Evolutionary conservation across 495 filamentous ascomycete genomes (phyloP).

Genomic region (Pyrenula massariospora): DNA sequence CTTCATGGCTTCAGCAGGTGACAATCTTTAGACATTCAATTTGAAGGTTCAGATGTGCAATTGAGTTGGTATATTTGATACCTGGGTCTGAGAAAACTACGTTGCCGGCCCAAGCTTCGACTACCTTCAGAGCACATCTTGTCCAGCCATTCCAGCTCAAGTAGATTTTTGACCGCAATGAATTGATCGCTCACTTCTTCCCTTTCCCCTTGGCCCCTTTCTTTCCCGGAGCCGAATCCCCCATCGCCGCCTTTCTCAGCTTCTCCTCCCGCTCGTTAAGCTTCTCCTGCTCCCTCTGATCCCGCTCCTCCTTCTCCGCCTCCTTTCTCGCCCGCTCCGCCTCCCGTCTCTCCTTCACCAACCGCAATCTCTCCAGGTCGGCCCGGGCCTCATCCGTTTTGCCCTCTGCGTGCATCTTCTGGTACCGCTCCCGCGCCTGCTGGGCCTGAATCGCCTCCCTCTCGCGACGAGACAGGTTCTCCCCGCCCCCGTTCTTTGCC

Average conservation of each 20-base stretch:
- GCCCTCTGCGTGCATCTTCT: constrained; percentile 88
- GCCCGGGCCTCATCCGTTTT: constrained; percentile 94
- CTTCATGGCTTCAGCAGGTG: no score
- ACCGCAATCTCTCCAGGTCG: constrained; percentile 71
- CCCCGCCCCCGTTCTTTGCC: constrained; percentile 27
- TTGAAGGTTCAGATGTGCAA: no score
- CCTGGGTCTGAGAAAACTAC: no score
- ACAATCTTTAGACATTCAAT: no score
- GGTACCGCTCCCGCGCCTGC: constrained; percentile 79
- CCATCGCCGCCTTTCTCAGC: constrained; percentile 18
- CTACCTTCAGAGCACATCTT: no score
- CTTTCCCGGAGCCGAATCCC: not conserved
- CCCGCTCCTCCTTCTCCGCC: constrained; percentile 68
- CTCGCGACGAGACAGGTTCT: constrained; percentile 67
- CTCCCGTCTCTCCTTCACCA: constrained; percentile 78
- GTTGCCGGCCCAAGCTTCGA: no score
- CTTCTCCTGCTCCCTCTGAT: constrained; percentile 41
- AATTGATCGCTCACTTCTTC: constrained; percentile 17
- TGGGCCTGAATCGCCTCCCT: constrained; percentile 80
- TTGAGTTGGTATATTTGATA: no score
- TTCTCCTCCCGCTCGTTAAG: constrained; percentile 20
- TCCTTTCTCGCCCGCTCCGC: constrained; percentile 70
- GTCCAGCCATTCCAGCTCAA: no score
- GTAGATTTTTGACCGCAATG: no score
- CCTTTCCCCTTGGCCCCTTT: constrained; percentile 20